Conservation (phyloP, 208 protist species). For the Trypanosoma caninum region DNA sequence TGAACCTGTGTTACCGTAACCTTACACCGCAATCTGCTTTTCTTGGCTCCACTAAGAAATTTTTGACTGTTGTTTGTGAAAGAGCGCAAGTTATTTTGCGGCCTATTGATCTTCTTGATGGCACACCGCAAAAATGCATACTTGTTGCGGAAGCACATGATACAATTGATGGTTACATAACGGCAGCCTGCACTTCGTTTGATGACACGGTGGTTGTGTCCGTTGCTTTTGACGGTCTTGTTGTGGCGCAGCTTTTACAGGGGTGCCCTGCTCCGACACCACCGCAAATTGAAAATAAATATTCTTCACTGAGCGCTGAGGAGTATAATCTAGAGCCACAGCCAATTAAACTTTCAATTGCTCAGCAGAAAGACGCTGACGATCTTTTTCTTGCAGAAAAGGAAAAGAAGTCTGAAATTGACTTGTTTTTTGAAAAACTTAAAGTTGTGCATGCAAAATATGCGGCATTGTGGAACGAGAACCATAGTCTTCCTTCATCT, state of each 20-base stretch:
- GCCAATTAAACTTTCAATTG: slow-evolving; percentile 55
- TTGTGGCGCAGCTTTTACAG: slow-evolving; percentile 75
- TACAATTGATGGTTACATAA: slow-evolving; percentile 50
- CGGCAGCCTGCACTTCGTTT: slow-evolving; percentile 66
- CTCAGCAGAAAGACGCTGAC: slow-evolving; percentile 93
- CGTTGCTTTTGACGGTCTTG: slow-evolving; percentile 84
- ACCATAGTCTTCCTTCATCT: slow-evolving; percentile 44
- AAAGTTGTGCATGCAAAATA: slow-evolving; percentile 57
- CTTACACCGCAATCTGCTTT: slow-evolving; percentile 34
- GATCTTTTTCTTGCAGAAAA: slow-evolving; percentile 64
- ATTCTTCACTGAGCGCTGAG: slow-evolving; percentile 6
- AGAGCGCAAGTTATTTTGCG: slow-evolving; percentile 30
- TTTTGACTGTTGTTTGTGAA: slow-evolving; percentile 45
- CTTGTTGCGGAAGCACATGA: slow-evolving; percentile 75
- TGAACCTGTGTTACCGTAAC: slow-evolving; percentile 81
- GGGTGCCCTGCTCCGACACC: slow-evolving; percentile 23
- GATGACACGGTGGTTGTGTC: slow-evolving; percentile 88
- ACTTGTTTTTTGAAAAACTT: slow-evolving; percentile 61
- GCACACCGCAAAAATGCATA: slow-evolving; percentile 7
- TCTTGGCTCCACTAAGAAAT: slow-evolving; percentile 21
- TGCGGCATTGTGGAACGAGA: slow-evolving; percentile 64
- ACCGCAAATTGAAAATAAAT: not conserved
- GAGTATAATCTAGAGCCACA: slow-evolving; percentile 17
- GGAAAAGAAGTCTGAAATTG: slow-evolving; percentile 73
- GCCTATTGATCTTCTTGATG: slow-evolving; percentile 15